Base-by-base conservation (phyloP, 495 filamentous ascomycete genomes). In the Annulohypoxylon maeteangense region DNA sequence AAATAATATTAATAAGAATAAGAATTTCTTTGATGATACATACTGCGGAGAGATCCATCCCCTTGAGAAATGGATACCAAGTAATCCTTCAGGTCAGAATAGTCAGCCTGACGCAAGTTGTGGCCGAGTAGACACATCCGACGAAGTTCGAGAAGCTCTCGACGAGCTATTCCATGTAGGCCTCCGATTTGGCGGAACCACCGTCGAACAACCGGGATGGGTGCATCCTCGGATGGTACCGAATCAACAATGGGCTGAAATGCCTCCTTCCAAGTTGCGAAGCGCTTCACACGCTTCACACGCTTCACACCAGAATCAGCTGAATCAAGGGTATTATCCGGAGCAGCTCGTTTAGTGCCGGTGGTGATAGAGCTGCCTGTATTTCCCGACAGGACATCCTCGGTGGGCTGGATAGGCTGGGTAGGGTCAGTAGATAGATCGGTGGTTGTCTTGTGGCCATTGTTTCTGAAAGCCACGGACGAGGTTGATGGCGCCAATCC, bases 241-340 rank as follows among this genome's bases (percentile, higher is more conserved):
- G 47, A 38, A 12, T 63, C 20, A 20, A 54, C 32, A 14, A 63
- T 63, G 4, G 32, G 32, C 11, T 38, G 10, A 12, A 62, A 57
- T 0, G 11, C 18, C 4, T 57, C 32, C 4, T 40, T 57, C 53
- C 53, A 38, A 3, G 20, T 29, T 11, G 2, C 3, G 32, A 7
- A 6, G 14, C 7, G 31, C 18, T 36, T 36, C 7, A 27, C 22
- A 31, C 31, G 18, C 54, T 25, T 40, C 0, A n/a, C 2, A 25
- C 3, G 2, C 11, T 45, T 16, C 18, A 1, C 1, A 22, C 7
- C 7, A 45, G 12, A 27, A 2, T n/a, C 0, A 31, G 27, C 27
- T 11, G 31, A n/a, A 3, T 40, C 54, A 10, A 11, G 4, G 18
- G 6, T 20, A 6, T 25, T 20, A 22, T 40, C 18, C 2, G 5